A percentile compares a stretch with the other conserved stretches of the same genome.
Conservation (phyloP, 148 eudicot species). For the Silene uniflora region DNA sequence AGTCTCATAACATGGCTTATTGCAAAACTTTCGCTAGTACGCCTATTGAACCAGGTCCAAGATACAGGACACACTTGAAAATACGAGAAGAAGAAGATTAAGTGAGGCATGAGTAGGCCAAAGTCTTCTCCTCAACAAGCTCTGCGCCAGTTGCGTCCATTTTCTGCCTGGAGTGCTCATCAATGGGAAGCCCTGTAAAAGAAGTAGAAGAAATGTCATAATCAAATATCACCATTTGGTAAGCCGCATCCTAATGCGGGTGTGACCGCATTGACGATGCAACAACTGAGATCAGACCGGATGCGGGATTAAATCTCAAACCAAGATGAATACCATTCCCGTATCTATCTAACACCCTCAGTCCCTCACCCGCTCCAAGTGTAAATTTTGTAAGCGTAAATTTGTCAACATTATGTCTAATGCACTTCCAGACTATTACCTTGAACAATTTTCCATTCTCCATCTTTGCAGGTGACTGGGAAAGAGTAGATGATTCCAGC, state of each 20-base stretch:
- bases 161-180: conserved; percentile 78
- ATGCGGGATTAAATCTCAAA: too few relatives aligned
- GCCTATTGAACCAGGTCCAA: conserved; percentile 17
- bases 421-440: conserved; percentile 33
- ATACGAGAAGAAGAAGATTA: conserved; percentile 15
- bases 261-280: too few relatives aligned
- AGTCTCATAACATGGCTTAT: conserved; percentile 40
- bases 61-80: conserved; percentile 3
- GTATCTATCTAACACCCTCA: too few relatives aligned
- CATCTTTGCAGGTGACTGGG: conserved; percentile 82
- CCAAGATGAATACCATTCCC: too few relatives aligned
- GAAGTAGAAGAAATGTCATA: not conserved
- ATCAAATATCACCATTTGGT: not conserved
- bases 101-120: conserved; percentile 90
- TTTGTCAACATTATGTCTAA: not conserved
- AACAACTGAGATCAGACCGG: too few relatives aligned
- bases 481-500: conserved; percentile 91
- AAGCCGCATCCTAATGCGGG: not conserved
- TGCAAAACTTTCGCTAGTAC: conserved; percentile 45
- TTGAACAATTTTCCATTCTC: conserved; percentile 91
- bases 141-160: conserved; percentile 88
- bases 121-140: conserved; percentile 79
- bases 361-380: too few relatives aligned
- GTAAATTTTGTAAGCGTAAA: not conserved
- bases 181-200: conserved; percentile 73